Evolutionary conservation across 2,329 filamentous ascomycete species (phyloP), one percentile per base, ranked within the genome.

Genomic region (Magnaporthiopsis incrustans): DNA sequence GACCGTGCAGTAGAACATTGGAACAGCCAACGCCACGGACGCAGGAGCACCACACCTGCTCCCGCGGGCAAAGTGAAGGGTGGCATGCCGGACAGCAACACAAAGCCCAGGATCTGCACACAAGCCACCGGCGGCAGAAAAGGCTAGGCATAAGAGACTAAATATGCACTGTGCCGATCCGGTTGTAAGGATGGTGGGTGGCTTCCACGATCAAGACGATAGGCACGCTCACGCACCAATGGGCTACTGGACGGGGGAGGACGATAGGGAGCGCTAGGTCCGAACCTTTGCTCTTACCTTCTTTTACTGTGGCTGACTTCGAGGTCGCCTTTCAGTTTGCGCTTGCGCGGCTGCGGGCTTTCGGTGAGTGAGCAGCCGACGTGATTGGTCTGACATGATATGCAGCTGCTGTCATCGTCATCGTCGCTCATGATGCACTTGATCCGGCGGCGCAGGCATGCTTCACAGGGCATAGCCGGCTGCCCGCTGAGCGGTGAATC

Each of bases 341-440:
- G 84, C 80, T 95, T 95, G 70, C 91, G 85, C 65, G 89, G 87
- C 72, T 88, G 86, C 30, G 90, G 90, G 74, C 89, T 91, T 68
- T 89, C 86, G 62, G 88, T 82, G 73, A 93, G 87, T 58, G 91
- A 93, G 76, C 91, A 95, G 69, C 91, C 88, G 72, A 90, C 85
- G 71, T 88, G 89, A 76, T 89, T 88, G 73, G 88, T 87, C 73
- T 91, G 88, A 76, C 91, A 96, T 67, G 91, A 82, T 67, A 91
- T 83, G 76, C 91, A 95, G 68, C 83, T 80, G 56, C 57, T 63
- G 22, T 63, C 81, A 70, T 90, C 86, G 68, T 89, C 89, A 73
- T 94, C 90, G 72, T 92, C 88, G 69, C 77, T 78, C 73, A 90
- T 84, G 67, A 92, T 87, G 77, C 91, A 95, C 76, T 88, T 88